Percentiles rank a stretch among this genome's conserved stretches.
Evolutionary conservation across 2,329 filamentous ascomycete species (phyloP).

Genomic region (Colletotrichum musicola): DNA sequence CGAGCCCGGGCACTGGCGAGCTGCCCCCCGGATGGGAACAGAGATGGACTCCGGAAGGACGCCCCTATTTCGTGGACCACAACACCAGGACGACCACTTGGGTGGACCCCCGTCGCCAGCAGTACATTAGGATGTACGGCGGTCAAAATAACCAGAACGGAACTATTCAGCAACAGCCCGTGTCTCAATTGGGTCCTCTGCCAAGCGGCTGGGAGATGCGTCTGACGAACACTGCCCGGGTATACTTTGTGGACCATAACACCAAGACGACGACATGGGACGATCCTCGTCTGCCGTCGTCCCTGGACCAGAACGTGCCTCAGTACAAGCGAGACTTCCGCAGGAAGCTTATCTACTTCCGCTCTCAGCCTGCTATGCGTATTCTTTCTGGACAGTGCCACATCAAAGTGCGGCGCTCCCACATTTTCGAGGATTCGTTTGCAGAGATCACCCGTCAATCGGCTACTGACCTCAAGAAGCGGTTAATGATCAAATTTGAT

Average conservation of each 20-base stretch:
- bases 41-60: slow-evolving; percentile 92
- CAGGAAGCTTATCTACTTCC: slow-evolving; percentile 98
- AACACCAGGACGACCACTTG: slow-evolving; percentile 98
- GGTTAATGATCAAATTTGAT: slow-evolving; percentile 99
- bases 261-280: slow-evolving; percentile 99
- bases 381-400: slow-evolving; percentile 97
- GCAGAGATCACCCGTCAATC: slow-evolving; percentile 98
- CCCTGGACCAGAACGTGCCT: slow-evolving; percentile 96
- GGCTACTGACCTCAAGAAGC: slow-evolving; percentile 95
- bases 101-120: slow-evolving; percentile 96
- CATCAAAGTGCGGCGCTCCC: slow-evolving; percentile 94
- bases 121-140: slow-evolving; percentile 97
- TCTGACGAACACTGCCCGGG: slow-evolving; percentile 94
- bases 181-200: slow-evolving; percentile 93
- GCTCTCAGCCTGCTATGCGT: slow-evolving; percentile 94
- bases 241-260: slow-evolving; percentile 99
- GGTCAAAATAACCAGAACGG: slow-evolving; percentile 88
- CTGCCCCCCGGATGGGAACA: slow-evolving; percentile 97
- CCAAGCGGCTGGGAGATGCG: slow-evolving; percentile 99
- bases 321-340: slow-evolving; percentile 99
- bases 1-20: slow-evolving; percentile 93
- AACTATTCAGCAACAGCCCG: slow-evolving; percentile 95
- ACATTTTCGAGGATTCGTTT: slow-evolving; percentile 99
- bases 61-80: slow-evolving; percentile 97
- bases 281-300: slow-evolving; percentile 93